phyloP scores from a whole-genome alignment of 768 basidiomycete genomes.

The Boletus insuetus region DNA sequence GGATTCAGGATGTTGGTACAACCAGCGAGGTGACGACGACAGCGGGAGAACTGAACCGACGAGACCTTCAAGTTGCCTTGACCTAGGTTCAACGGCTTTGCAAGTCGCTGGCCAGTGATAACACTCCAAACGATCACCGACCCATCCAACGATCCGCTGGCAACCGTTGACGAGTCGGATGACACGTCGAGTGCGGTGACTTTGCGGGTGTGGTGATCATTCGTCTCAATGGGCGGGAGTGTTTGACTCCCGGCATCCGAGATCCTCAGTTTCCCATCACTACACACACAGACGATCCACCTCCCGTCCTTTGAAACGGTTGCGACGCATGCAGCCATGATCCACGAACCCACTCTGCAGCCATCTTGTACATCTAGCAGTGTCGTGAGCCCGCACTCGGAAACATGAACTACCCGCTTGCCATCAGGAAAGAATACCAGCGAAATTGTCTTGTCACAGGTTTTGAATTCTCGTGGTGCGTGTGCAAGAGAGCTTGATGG shows the following conservation, averaged over 20 bases:
- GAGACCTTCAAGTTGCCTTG: background rate
- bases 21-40: background rate
- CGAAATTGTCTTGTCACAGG: no score
- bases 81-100: background rate
- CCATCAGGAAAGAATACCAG: no score
- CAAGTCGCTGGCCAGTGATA: background rate
- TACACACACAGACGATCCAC: no score
- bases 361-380: no score
- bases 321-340: no score
- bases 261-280: no score
- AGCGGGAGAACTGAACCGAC: background rate
- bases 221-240: background rate
- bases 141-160: constrained; percentile 4
- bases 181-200: constrained; percentile 5
- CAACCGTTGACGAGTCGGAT: background rate
- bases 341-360: no score
- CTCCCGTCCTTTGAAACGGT: no score
- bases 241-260: no score
- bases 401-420: no score
- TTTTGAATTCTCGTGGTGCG: no score
- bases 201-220: background rate
- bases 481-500: background rate
- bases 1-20: background rate
- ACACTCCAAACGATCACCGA: constrained; percentile 1
- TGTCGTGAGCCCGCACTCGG: no score